Evolutionary conservation across 2,329 filamentous ascomycete genomes (phyloP), one percentile per base, ranked within the genome.

Genomic region (Fusarium mundagurra): DNA sequence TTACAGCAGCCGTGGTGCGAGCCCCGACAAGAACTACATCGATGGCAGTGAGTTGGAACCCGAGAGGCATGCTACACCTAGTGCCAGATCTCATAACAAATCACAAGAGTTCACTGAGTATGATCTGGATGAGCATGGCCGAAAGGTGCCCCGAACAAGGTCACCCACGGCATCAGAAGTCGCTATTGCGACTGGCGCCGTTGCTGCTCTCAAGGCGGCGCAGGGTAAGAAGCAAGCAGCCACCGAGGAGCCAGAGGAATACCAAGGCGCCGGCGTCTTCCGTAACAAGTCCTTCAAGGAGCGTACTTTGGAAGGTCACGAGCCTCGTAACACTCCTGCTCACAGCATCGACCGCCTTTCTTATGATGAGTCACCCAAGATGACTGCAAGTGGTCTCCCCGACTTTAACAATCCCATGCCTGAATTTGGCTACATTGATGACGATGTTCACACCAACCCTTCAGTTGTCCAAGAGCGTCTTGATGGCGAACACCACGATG

Each of bases 381-480:
- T 97, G 86, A 88, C 88, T 45, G 89, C 92, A 48, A 94, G 88
- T 80, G 92, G 91, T 53, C 81, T 95, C 69, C 94, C 94, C 8
- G 88, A 92, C 73, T 83, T 89, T 41, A 84, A 91, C 64, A 87
- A 95, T 75, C 92, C 93, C 10, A 89, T 95, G 85, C 94, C 93
- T 1, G 94, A 95, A 79, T 91, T 93, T 77, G 94, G 92, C 8
- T 92, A 94, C 74, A 76, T 84, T 4, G 86, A 88, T 17, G 88
- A 90, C 43, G 94, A 97, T 70, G 88, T 94, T 22, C 92, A 90
- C 51, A 97, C 95, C 24, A 97, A 97, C 79, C 94, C 94, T 6
- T 98, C 95, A 0, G 88, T 95, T 57, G 91, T 97, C 45, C 89
- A 95, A 74, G 94, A 93, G 24, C 92, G 92, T 2, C 88, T 93